Conservation (phyloP, 2,329 filamentous ascomycete genomes). For the Helotiales sp. region DNA sequence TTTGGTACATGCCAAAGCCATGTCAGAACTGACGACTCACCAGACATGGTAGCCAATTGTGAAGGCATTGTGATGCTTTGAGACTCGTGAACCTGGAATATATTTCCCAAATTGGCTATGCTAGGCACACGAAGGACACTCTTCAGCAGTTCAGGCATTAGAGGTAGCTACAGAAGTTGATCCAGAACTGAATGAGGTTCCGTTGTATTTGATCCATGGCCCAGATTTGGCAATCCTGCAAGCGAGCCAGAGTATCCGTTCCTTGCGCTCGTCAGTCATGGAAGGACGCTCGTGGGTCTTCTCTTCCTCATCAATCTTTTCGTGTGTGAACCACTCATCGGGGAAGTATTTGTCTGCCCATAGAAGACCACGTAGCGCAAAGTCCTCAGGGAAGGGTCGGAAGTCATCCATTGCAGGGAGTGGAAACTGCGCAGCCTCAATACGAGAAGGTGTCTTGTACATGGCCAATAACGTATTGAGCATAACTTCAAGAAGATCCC, state of each 20-base stretch:
- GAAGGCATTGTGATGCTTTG: background rate
- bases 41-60: background rate
- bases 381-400: slow-evolving; percentile 33
- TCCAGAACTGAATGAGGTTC: background rate
- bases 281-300: slow-evolving; percentile 26
- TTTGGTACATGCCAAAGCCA: background rate
- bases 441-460: slow-evolving; percentile 11
- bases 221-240: slow-evolving; percentile 16
- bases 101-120: background rate
- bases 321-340: slow-evolving; percentile 26
- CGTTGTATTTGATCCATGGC: slow-evolving; percentile 21
- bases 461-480: slow-evolving; percentile 28
- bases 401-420: slow-evolving; percentile 27
- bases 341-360: slow-evolving; percentile 31
- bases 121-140: background rate
- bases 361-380: slow-evolving; percentile 29
- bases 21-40: background rate
- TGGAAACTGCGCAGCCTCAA: slow-evolving; percentile 24
- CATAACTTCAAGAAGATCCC: slow-evolving; percentile 23
- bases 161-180: background rate
- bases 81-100: background rate
- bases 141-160: background rate
- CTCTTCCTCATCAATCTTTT: slow-evolving; percentile 31
- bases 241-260: slow-evolving; percentile 28
- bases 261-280: slow-evolving; percentile 23